phyloP scores from a whole-genome alignment of 495 filamentous ascomycete genomes.

The Aspergillus bridgeri region DNA sequence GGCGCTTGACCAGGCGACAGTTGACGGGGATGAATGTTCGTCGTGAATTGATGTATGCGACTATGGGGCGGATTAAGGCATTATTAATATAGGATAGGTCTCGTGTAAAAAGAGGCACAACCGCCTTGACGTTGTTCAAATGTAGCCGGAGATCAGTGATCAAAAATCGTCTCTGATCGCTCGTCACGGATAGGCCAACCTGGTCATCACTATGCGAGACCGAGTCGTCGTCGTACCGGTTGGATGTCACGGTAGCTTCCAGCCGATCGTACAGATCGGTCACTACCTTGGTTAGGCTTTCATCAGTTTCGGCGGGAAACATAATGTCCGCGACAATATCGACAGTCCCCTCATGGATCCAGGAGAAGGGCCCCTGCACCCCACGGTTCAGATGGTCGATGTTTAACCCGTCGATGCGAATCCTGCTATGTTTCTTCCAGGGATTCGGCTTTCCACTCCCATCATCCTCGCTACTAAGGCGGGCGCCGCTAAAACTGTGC shows the following conservation, averaged over 20 bases:
- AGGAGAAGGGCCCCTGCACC: slow-evolving; percentile 90
- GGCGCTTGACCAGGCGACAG: slow-evolving; percentile 86
- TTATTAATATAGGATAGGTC: slow-evolving; percentile 95
- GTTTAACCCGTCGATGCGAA: slow-evolving; percentile 87
- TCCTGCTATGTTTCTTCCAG: slow-evolving; percentile 91
- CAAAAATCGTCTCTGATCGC: slow-evolving; percentile 64
- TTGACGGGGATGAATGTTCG: slow-evolving; percentile 91
- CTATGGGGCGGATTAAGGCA: slow-evolving; percentile 90
- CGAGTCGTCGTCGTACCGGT: slow-evolving; percentile 44
- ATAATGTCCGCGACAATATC: slow-evolving; percentile 95
- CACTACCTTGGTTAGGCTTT: slow-evolving; percentile 86
- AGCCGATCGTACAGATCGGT: slow-evolving; percentile 91
- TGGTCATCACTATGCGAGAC: slow-evolving; percentile 7
- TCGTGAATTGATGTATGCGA: slow-evolving; percentile 96
- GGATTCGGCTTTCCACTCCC: slow-evolving; percentile 48
- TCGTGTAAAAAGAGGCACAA: slow-evolving; percentile 84
- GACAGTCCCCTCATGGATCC: slow-evolving; percentile 94
- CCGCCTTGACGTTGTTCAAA: slow-evolving; percentile 87
- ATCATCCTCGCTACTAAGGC: slow-evolving; percentile 50
- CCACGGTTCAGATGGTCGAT: slow-evolving; percentile 96
- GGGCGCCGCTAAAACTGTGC: slow-evolving; percentile 62
- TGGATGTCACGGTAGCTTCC: slow-evolving; percentile 83
- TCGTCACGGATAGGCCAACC: slow-evolving; percentile 17
- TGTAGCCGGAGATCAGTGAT: slow-evolving; percentile 88
- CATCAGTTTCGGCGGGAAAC: slow-evolving; percentile 81